phyloP scores from a whole-genome alignment of 208 protist species.

The Leishmania gerbilli region DNA sequence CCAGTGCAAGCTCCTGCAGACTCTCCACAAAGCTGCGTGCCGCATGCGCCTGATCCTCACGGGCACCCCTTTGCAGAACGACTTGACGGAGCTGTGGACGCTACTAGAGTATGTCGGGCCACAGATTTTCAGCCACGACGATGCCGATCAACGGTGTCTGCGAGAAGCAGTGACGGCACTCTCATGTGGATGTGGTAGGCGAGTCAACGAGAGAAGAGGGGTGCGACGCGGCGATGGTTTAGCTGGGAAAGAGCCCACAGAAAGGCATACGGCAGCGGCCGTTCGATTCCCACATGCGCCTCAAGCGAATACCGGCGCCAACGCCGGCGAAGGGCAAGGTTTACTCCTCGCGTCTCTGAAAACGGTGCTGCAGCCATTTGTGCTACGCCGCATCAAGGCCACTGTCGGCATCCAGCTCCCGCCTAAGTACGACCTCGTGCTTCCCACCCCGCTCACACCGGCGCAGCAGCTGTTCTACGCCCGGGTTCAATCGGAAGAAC shows the following conservation, averaged over 20 bases:
- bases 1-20: slow-evolving; percentile 83
- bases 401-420: slow-evolving; percentile 47
- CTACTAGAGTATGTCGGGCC: slow-evolving; percentile 98
- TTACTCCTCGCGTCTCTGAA: slow-evolving; percentile 19
- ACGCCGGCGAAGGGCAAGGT: slow-evolving; percentile 7
- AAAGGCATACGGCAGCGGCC: not conserved
- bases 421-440: slow-evolving; percentile 56
- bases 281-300: not conserved
- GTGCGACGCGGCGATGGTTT: not conserved
- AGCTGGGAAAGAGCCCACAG: not conserved
- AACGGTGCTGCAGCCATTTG: slow-evolving; percentile 39
- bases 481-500: slow-evolving; percentile 21
- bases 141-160: slow-evolving; percentile 32
- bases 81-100: slow-evolving; percentile 97
- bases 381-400: slow-evolving; percentile 57
- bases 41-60: slow-evolving; percentile 94
- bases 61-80: slow-evolving; percentile 98
- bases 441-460: slow-evolving; percentile 87
- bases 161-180: slow-evolving; percentile 46
- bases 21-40: slow-evolving; percentile 91
- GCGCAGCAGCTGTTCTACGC: slow-evolving; percentile 91
- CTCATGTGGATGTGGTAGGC: not conserved
- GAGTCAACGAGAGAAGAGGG: not conserved
- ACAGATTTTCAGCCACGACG: slow-evolving; percentile 78
- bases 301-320: not conserved